Conservation (phyloP, 345 rosid genomes). For the Aethionema arabicum region DNA sequence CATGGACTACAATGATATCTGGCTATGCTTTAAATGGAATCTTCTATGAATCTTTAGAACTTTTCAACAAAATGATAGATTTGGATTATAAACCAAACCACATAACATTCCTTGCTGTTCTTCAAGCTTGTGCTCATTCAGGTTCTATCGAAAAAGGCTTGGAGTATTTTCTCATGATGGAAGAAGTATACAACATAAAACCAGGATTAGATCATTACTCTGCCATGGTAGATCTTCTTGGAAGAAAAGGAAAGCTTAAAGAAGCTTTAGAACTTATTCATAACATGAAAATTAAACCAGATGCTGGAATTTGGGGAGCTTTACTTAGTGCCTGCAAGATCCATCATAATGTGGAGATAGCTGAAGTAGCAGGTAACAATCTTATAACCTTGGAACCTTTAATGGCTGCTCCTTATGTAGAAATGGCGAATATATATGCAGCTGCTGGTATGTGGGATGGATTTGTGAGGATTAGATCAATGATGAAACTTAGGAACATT, state of each 20-base stretch:
- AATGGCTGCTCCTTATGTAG: slow-evolving; percentile 54
- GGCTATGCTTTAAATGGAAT: slow-evolving; percentile 65
- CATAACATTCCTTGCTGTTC: slow-evolving; percentile 58
- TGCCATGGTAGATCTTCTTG: slow-evolving; percentile 65
- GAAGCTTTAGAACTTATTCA: slow-evolving; percentile 51
- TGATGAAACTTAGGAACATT: slow-evolving; percentile 51
- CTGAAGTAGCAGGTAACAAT: slow-evolving; percentile 41
- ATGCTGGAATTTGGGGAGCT: slow-evolving; percentile 61
- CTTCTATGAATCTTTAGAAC: slow-evolving; percentile 45
- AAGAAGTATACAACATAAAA: slow-evolving; percentile 35
- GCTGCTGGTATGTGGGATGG: slow-evolving; percentile 52
- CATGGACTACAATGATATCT: slow-evolving; percentile 64
- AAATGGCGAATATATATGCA: slow-evolving; percentile 61
- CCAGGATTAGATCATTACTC: slow-evolving; percentile 67
- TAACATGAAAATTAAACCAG: slow-evolving; percentile 54
- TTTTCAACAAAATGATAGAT: slow-evolving; percentile 47
- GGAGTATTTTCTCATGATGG: slow-evolving; percentile 51
- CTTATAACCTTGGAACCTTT: slow-evolving; percentile 47
- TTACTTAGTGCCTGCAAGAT: slow-evolving; percentile 63
- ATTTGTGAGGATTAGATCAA: slow-evolving; percentile 41
- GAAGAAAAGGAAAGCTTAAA: slow-evolving; percentile 52
- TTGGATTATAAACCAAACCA: slow-evolving; percentile 50
- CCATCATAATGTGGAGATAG: slow-evolving; percentile 46
- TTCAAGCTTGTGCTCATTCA: slow-evolving; percentile 63
- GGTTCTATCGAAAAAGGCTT: slow-evolving; percentile 63